A percentile compares a stretch with the other conserved stretches of the same genome.
Conservation (phyloP, 768 basidiomycete genomes). For the Dendrothele bispora region DNA sequence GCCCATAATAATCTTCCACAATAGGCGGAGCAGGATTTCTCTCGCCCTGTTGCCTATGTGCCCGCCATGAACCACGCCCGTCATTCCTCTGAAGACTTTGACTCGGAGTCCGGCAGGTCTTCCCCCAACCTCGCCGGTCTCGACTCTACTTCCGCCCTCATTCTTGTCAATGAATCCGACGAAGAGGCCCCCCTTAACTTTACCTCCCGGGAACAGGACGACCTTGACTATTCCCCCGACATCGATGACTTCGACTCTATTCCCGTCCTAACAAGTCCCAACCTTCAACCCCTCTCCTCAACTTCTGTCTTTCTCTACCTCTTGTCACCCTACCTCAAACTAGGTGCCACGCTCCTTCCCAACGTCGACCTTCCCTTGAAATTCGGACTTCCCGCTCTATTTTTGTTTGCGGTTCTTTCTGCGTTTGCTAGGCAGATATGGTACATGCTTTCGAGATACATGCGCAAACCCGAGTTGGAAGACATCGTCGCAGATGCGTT, state of each 20-base stretch:
- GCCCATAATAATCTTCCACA: no score
- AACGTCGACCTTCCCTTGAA: slow-evolving; percentile 47
- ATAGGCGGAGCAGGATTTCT: no score
- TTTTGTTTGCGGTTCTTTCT: slow-evolving; percentile 57
- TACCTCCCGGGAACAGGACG: no score
- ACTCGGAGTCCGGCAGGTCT: slow-evolving; percentile 14
- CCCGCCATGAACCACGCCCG: no score
- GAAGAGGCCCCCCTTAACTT: slow-evolving; percentile 32
- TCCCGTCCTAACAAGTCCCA: slow-evolving; percentile 39
- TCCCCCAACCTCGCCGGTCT: slow-evolving; percentile 26
- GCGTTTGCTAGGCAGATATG: slow-evolving; percentile 67
- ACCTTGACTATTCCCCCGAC: slow-evolving; percentile 19
- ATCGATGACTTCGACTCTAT: slow-evolving; percentile 45
- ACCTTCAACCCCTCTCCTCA: slow-evolving; percentile 55
- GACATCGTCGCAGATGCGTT: slow-evolving; percentile 66
- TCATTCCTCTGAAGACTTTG: not conserved
- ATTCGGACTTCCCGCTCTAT: slow-evolving; percentile 47
- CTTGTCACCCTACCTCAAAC: slow-evolving; percentile 64
- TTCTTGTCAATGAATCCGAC: slow-evolving; percentile 61
- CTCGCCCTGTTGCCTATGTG: no score
- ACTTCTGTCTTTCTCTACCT: slow-evolving; percentile 67
- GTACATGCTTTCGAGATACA: slow-evolving; percentile 77
- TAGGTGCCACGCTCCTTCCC: slow-evolving; percentile 67
- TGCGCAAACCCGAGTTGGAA: slow-evolving; percentile 62
- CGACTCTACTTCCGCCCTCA: slow-evolving; percentile 53